These are phyloP conservation scores for Lenzites betulinus DNA, from an alignment of 768 basidiomycete genomes.

Conservation along the genomic window DNA sequence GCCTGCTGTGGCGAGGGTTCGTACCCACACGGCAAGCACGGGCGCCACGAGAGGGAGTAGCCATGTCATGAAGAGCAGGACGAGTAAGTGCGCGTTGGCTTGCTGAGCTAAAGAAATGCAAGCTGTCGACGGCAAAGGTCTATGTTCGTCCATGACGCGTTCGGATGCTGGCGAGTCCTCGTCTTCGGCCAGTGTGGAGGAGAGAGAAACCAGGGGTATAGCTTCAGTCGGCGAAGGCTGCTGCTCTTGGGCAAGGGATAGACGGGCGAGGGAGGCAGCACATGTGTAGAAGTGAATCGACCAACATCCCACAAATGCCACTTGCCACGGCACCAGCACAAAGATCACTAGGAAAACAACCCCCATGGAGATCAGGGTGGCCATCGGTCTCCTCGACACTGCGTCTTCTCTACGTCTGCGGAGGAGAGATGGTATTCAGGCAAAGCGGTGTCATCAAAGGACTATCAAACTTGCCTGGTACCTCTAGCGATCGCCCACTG, in stretches of 20 bases:
- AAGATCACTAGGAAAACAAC: conserved; percentile 68
- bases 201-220: neutral
- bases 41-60: conserved; percentile 77
- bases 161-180: neutral
- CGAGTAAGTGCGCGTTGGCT: conserved; percentile 42
- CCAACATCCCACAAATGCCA: conserved; percentile 85
- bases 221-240: neutral
- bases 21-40: conserved; percentile 85
- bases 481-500: conserved; percentile 31
- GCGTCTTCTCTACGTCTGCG: conserved; percentile 13
- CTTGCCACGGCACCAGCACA: conserved; percentile 87
- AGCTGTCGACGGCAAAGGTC: neutral
- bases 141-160: neutral
- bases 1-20: conserved; percentile 80
- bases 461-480: conserved; percentile 20
- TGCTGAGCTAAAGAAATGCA: neutral
- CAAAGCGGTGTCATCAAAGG: neutral
- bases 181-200: neutral
- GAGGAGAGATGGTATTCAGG: neutral
- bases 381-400: conserved; percentile 40
- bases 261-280: conserved; percentile 25
- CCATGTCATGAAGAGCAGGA: conserved; percentile 78
- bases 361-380: conserved; percentile 57
- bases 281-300: conserved; percentile 75
- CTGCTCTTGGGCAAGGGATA: neutral